Base-by-base conservation (phyloP, 2,329 filamentous ascomycete species). In the Mollisiaceae sp. region DNA sequence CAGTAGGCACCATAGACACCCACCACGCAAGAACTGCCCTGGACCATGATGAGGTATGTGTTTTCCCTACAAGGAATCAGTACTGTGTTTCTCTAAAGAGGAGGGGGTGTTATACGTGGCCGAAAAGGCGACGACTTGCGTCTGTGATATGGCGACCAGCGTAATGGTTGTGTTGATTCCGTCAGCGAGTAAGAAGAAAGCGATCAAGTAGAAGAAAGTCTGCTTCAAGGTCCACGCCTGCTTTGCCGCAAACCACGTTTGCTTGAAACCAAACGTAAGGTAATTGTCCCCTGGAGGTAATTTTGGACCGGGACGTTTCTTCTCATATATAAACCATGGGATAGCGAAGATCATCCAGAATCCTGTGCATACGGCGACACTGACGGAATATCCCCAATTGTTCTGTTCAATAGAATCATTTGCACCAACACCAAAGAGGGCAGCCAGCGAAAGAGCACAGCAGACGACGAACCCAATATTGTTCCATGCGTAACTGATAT, bases 241-340 rank as follows among this genome's bases (percentile, higher is more conserved):
- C 54, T 73, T 75, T 2, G 50, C 63, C 8, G 73, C 67, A 52
- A 75, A 75, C 36, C 60, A 75, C 8, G 71, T 70, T 62, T 76
- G 74, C 43, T 74, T 75, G 67, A 72, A 72, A 12, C 74, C 74
- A 55, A 76, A 71, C 1, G 73, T 75, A 2, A 75, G 52, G 45
- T 75, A 75, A 47, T 69, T 74, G 43, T 73, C 70, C 36, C 70
- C 70, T 22, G 65, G 57, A 8, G 74, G 74, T 2, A 76, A 50
- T 43, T 63, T 63, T 38, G 74, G 74, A 9, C 74, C 74, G 20
- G 74, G 74, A 15, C 74, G 73, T 39, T 71, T 73, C 65, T 76
- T 74, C 69, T 76, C 73, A 68, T 67, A 75, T 8, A 76, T 14
- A 41, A 76, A 75, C 74, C 74, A 76, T 11, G 73, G 73, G 47